Base-by-base conservation (phyloP, 2,329 filamentous ascomycete species). In the Fonsecaea erecta region DNA sequence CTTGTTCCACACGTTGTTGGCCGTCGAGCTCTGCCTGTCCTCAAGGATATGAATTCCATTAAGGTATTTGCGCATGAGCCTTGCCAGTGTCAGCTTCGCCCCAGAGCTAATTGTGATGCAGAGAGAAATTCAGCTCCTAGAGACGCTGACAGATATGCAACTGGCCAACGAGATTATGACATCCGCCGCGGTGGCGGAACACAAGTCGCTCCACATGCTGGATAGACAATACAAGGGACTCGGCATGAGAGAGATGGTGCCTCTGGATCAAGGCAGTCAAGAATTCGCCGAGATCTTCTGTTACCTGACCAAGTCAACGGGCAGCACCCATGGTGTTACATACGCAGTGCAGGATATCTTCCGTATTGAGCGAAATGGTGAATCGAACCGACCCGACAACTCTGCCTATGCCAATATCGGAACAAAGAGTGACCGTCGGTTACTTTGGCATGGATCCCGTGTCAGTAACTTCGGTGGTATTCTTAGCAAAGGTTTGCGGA, bases 391-490 rank as follows among this genome's bases (percentile, higher is more conserved):
- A 1, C 93, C 94, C 73, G 77, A 86, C 3, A 77, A 84, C 48
- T 86, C 84, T 51, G 60, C 75, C 7, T 88, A 82, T 65, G 76
- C 84, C 24, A 82, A 80, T 1, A 72, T 83, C 54, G 74, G 82
- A 9, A 79, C 83, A n/a, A 85, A 84, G 54, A 62, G 55, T 60
- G 86, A 95, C 74, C 86, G 90, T 26, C 87, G 91, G 18, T 86
- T 96, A 1, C 83, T 97, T 2, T 97, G 93, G 93, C 93, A 96
- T 74, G 92, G 93, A 16, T 93, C 90, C 16, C 88, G 92, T 35
- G 85, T 84, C 34, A 95, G 91, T 59, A 96, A 96, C 75, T 96
- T 89, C 70, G 92, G 90, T 73, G 93, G 92, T 73, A 97, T 97
- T 65, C 85, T 96, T 48, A 90, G 88, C 63, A 91, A 96, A 76